Base-by-base conservation (phyloP, 371 early-diverging fungal species). In the Circinella umbellata region DNA sequence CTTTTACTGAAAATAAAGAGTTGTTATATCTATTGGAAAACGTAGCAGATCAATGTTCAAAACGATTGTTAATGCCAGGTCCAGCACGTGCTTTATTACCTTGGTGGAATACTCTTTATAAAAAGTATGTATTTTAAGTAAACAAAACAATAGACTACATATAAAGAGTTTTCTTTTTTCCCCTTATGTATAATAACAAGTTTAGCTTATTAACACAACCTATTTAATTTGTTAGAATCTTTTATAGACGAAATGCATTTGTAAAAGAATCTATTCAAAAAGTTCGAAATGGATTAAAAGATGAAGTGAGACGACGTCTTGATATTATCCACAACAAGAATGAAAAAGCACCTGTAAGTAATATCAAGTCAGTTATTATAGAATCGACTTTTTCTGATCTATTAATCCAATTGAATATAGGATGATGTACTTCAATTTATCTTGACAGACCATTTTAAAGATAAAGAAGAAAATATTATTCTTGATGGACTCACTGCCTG, bases 41-140 rank as follows among this genome's bases (percentile, higher is more conserved):
- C 37, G 46, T 55, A 34, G 72, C 67, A 7, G 47, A 55, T 9
- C 65, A 72, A 5, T 55, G 47, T 38, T 4, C 37, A 0, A 51
- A 13, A 20, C 60, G 63, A 27, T 71, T 48, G 35, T 71, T 57
- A n/a, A 7, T 36, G 18, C 75, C 69, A 9, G 53, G 70, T 20
- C 38, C 67, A n/a, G 55, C 69, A 0, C 64, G 67, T 39, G 69
- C 68, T 3, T 38, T 76, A 4, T 74, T 79, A 18, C 82, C 82
- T 27, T 61, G 63, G n/a, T 63, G 69, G 6, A 73, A 77, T 27
- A 63, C 64, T 20, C 27, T 69, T n/a, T 79, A 76, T 18, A 69
- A 68, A 59, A 27, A 48, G 82, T 79, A 71, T 63, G 73, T 27
- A 0, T 27, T 1, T 27, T n/a, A n/a, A 27, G 27, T 27, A 27